Percentiles rank a stretch among this genome's conserved stretches.
phyloP scores from a whole-genome alignment of 108 stramenopile species.

The Aurantiochytrium sp. region DNA sequence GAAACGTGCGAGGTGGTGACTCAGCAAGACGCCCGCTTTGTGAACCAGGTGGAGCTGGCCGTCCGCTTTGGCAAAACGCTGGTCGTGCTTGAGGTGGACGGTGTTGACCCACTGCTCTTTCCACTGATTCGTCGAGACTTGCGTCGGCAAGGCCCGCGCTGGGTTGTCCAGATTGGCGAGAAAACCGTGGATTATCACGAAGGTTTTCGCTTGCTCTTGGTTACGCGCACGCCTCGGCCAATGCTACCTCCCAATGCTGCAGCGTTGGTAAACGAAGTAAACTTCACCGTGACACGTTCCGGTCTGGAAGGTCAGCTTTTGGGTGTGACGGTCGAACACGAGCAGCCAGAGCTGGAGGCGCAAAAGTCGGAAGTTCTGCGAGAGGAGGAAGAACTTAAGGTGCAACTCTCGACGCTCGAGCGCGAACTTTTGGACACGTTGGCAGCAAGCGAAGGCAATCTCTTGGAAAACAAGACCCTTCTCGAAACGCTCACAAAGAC shows the following conservation, averaged over 20 bases:
- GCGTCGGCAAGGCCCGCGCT: conserved; percentile 43
- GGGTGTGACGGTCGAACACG: conserved; percentile 44
- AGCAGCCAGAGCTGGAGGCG: conserved; percentile 56
- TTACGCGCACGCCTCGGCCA: conserved; percentile 46
- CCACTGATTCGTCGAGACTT: conserved; percentile 41
- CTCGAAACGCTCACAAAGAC: conserved; percentile 49
- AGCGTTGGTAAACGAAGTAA: conserved; percentile 45
- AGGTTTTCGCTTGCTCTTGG: conserved; percentile 43
- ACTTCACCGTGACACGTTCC: conserved; percentile 57
- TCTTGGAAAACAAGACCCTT: conserved; percentile 53
- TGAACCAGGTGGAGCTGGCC: conserved; percentile 40
- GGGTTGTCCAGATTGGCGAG: conserved; percentile 42
- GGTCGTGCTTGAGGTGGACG: conserved; percentile 39
- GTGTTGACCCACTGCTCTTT: conserved; percentile 49
- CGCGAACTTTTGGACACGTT: conserved; percentile 44
- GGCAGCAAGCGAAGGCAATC: conserved; percentile 53
- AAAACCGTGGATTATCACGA: conserved; percentile 52
- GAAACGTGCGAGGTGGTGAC: conserved; percentile 44
- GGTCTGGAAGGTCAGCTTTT: conserved; percentile 59
- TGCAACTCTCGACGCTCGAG: conserved; percentile 55
- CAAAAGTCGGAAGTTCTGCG: conserved; percentile 48
- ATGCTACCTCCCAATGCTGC: conserved; percentile 45
- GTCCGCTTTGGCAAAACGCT: conserved; percentile 62
- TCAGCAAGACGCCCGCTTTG: not conserved
- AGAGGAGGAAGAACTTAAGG: conserved; percentile 57